Conservation (phyloP, 139 green algal genomes). For the Deuterostichococcus epilithicus region DNA sequence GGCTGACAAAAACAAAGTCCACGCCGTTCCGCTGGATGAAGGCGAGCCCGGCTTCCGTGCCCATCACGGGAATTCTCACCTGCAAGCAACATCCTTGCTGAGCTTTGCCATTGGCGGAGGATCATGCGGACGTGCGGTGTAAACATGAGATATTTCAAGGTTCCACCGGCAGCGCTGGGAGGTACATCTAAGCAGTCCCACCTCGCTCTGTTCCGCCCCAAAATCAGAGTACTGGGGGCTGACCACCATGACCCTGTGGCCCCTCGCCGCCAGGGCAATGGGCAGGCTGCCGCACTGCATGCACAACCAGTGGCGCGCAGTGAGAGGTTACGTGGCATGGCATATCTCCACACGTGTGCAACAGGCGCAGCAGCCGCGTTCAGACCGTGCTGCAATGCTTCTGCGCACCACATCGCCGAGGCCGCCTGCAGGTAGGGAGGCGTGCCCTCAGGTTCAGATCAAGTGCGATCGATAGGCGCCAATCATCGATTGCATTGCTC, state of each 20-base stretch:
- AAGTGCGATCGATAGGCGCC: no score
- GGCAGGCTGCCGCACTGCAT: slow-evolving; percentile 47
- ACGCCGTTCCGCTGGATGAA: slow-evolving; percentile 47
- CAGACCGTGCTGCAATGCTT: background rate
- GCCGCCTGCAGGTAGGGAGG: slow-evolving; percentile 41
- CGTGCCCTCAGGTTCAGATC: no score
- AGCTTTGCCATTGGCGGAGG: background rate
- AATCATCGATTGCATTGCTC: no score
- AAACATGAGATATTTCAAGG: background rate
- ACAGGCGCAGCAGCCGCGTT: background rate
- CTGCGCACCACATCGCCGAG: slow-evolving; percentile 68
- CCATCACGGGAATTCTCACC: slow-evolving; percentile 17
- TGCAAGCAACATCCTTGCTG: slow-evolving; percentile 10
- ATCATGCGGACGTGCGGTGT: background rate
- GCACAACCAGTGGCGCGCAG: no score
- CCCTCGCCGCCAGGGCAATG: slow-evolving; percentile 46
- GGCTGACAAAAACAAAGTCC: slow-evolving; percentile 84
- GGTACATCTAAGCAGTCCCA: slow-evolving; percentile 9
- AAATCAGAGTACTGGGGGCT: slow-evolving; percentile 48
- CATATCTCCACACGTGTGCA: background rate
- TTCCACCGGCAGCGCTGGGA: background rate
- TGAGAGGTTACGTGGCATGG: slow-evolving; percentile 14
- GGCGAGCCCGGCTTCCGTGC: slow-evolving; percentile 27
- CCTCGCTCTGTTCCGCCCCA: slow-evolving; percentile 3
- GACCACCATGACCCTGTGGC: slow-evolving; percentile 71